phyloP scores from a whole-genome alignment of 805 yeast genomes.

The Schwanniomyces yamadae region DNA sequence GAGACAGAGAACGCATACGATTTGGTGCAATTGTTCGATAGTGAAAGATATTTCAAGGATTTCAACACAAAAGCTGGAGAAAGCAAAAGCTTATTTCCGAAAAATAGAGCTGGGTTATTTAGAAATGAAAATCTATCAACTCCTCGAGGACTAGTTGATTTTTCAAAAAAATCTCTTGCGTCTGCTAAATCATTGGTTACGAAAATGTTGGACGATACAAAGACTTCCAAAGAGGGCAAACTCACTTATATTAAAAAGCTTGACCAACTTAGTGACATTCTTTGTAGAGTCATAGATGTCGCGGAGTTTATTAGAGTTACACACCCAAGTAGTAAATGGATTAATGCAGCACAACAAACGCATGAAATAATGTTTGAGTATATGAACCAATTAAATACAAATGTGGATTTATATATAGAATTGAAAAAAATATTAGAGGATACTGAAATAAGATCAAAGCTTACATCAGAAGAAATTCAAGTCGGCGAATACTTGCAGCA shows the following conservation, averaged over 20 bases:
- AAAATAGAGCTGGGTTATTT: conserved; percentile 60
- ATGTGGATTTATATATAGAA: conserved; percentile 63
- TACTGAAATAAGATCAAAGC: conserved; percentile 23
- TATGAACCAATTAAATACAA: conserved; percentile 90
- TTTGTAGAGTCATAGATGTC: conserved; percentile 90
- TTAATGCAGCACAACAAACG: conserved; percentile 79
- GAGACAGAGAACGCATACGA: conserved; percentile 14
- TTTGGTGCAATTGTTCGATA: conserved; percentile 58
- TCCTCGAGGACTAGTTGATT: conserved; percentile 69
- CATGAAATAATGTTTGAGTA: conserved; percentile 89
- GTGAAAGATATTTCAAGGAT: conserved; percentile 53
- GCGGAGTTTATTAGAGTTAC: conserved; percentile 89
- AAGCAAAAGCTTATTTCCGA: conserved; percentile 8
- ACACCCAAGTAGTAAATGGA: conserved; percentile 73
- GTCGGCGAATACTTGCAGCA: conserved; percentile 79
- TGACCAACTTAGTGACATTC: conserved; percentile 81
- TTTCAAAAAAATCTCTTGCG: conserved; percentile 61
- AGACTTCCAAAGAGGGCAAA: conserved; percentile 42
- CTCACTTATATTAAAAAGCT: conserved; percentile 58
- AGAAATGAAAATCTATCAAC: conserved; percentile 65
- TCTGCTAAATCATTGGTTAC: conserved; percentile 64
- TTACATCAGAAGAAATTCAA: conserved; percentile 72
- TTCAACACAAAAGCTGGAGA: conserved; percentile 37
- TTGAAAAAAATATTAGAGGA: conserved; percentile 55
- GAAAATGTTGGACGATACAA: conserved; percentile 45